phyloP scores from a whole-genome alignment of 2,329 filamentous ascomycete species.

The Thielaviopsis ethacetica region DNA sequence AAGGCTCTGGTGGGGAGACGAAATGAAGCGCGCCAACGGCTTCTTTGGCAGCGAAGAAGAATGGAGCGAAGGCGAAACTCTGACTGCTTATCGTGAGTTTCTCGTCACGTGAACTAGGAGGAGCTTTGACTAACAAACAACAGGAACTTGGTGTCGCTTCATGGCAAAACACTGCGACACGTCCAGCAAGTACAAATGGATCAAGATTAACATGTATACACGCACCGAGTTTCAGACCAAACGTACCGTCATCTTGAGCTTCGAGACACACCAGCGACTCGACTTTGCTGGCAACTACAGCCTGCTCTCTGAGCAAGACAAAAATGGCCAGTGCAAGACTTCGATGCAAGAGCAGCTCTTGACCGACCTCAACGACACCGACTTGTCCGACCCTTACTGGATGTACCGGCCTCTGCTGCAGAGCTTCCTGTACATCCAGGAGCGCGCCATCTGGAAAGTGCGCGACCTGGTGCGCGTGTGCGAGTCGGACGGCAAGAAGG shows the following conservation, averaged over 20 bases:
- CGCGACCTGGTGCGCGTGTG: background rate
- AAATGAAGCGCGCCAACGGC: background rate
- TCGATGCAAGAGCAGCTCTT: background rate
- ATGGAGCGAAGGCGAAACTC: background rate
- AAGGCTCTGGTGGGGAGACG: background rate
- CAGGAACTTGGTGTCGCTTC: conserved; percentile 1
- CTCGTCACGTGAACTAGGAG: background rate
- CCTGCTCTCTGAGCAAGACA: background rate
- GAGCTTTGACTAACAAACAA: background rate
- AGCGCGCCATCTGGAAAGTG: background rate
- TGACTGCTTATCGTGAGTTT: background rate
- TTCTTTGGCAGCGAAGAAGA: background rate
- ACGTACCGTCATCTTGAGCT: conserved; percentile 1
- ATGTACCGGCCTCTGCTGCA: background rate
- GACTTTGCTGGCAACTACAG: background rate
- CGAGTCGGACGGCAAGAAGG: background rate
- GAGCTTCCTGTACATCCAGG: background rate
- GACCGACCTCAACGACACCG: background rate
- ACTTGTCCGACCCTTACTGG: background rate
- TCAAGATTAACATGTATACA: conserved; percentile 3
- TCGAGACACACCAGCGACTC: background rate
- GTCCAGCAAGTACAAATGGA: background rate
- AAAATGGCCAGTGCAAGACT: background rate
- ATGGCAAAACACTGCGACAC: background rate
- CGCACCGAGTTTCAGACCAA: background rate